A percentile compares a stretch with the other conserved stretches of the same genome.
Evolutionary conservation across 345 rosid genomes (phyloP).

Genomic region (Dovyalis caffra): DNA sequence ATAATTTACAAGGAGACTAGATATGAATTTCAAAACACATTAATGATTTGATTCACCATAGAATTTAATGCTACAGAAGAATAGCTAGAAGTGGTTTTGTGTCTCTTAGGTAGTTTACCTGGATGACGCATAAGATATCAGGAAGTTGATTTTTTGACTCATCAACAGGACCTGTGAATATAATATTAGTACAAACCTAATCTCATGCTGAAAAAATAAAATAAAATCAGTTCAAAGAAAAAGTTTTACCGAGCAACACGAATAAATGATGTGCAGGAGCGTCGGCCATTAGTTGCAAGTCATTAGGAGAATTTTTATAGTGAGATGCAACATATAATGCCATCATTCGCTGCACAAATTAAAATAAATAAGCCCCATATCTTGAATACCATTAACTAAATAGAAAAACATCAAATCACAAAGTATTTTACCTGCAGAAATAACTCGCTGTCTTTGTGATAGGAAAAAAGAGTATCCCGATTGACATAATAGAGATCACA

Average conservation of each 20-base stretch:
- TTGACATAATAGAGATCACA: conserved; percentile 92
- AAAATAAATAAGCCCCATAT: conserved; percentile 23
- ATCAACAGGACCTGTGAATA: conserved; percentile 82
- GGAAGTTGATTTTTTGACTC: conserved; percentile 84
- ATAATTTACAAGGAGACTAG: background rate
- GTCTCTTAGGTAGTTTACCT: conserved; percentile 42
- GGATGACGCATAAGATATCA: conserved; percentile 91
- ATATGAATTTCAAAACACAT: background rate
- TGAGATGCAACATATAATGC: conserved; percentile 93
- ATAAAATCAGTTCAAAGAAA: conserved; percentile 12
- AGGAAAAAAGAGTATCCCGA: conserved; percentile 91
- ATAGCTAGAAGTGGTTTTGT: background rate
- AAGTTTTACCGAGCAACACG: conserved; percentile 72
- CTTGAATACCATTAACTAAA: background rate
- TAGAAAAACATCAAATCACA: background rate
- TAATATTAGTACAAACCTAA: conserved; percentile 11
- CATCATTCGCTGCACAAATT: conserved; percentile 84
- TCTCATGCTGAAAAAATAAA: conserved; percentile 8
- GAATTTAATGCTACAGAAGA: background rate
- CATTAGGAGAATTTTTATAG: conserved; percentile 97
- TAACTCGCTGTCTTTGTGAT: conserved; percentile 86
- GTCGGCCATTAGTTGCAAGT: conserved; percentile 94
- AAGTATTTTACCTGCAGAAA: conserved; percentile 42
- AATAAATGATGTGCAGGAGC: conserved; percentile 99
- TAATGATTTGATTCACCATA: background rate